Evolutionary conservation across 2,329 filamentous ascomycete species (phyloP).

Genomic region (Aspergillus sp.): DNA sequence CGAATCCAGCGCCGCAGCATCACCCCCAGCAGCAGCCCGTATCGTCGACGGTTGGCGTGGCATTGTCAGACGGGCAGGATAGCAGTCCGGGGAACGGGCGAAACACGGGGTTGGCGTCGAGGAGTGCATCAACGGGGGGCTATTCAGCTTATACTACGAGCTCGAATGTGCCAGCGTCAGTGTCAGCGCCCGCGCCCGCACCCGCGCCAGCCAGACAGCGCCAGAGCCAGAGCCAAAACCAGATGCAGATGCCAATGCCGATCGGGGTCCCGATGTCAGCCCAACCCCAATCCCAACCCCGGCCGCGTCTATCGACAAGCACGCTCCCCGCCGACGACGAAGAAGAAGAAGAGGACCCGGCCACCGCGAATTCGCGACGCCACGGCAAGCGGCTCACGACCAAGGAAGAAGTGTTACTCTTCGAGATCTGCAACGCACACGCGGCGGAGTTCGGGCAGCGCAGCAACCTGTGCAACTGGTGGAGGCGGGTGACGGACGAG

Average conservation of each 20-base stretch:
- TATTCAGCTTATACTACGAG: no score
- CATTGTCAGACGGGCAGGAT: constrained; percentile 1
- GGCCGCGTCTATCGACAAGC: neutral
- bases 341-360: neutral
- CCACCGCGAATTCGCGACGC: constrained; percentile 16
- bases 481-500: constrained; percentile 29
- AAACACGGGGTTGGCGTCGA: no score
- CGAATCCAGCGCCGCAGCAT: constrained; percentile 3
- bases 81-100: constrained; percentile 3
- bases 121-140: no score
- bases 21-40: constrained; percentile 10
- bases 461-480: constrained; percentile 36
- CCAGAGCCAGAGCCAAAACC: no score
- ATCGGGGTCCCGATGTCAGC: no score
- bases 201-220: no score
- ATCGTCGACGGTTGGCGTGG: constrained; percentile 7
- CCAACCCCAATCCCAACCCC: no score
- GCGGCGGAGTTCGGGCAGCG: constrained; percentile 29
- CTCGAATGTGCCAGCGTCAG: no score
- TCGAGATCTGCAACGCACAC: constrained; percentile 32
- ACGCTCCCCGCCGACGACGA: no score
- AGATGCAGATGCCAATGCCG: no score
- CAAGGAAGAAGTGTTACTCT: constrained; percentile 31
- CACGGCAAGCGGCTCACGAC: constrained; percentile 32
- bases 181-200: no score